Evolutionary conservation across 345 rosid species (phyloP), one percentile per base, ranked within the genome.

Genomic region (Bruguiera parviflora): DNA sequence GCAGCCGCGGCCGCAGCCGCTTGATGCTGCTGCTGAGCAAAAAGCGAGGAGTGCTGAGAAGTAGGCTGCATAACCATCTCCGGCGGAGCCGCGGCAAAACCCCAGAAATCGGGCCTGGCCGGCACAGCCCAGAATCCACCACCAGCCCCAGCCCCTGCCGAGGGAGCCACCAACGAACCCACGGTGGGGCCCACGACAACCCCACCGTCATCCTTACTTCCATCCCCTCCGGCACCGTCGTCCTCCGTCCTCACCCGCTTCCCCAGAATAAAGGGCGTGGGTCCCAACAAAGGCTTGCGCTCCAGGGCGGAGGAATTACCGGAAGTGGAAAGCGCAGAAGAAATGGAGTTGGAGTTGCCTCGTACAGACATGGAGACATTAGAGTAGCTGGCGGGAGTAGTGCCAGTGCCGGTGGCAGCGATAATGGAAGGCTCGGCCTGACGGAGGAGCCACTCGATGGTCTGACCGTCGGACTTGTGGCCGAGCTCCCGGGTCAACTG

Each of bases 381-480:
- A 18, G 99, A 95, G 80, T 88, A 88, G 76, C 89, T 88, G 1
- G 99, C 98, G 0, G 99, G 99, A 21, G 98, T 95, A 10, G 99
- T 95, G 0, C 99, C 98, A 0, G 98, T 87, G 0, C 99, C 98
- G 3, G 99, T 95, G 16, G 99, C 99, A 16, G 99, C 99, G 66
- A 95, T 90, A 66, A 95, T 95, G 8, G 99, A 92, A 22, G 98
- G 98, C 83, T 96, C 99, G 5, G 98, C 99, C 74, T 96, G 98
- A 71, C 98, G 97, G n/a, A 96, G 96, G 1, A 96, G 88, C 99
- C 99, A 96, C 73, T 96, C 98, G 31, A 96, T 92, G 16, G 99
- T 96, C 79, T 96, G 98, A 21, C 99, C 99, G 49, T 96, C 98
- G 2, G 99, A 96, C 79, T 96, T 96, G 66, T 92, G 99, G 16